Conservation (phyloP, 768 basidiomycete species). For the Suillus variegatus region DNA sequence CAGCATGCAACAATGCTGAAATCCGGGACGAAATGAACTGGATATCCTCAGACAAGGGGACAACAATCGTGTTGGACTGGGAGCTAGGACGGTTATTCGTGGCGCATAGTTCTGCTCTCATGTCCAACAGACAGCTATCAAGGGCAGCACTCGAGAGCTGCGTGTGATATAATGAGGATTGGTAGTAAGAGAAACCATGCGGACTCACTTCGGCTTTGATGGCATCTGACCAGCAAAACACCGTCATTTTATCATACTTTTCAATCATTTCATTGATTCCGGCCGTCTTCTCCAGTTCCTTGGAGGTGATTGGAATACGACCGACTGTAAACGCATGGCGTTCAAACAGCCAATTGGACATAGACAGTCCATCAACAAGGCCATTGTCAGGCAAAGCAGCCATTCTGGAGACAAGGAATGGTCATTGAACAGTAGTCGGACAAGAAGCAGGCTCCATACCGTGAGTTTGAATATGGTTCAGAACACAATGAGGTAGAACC, state of each 20-base stretch:
- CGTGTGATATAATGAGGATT: not conserved
- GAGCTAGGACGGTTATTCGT: not conserved
- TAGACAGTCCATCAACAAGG: not conserved
- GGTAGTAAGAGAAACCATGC: not conserved
- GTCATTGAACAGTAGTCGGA: not conserved
- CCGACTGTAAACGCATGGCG: not conserved
- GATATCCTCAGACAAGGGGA: not conserved
- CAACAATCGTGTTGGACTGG: too few species aligned
- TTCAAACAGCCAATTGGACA: slow-evolving; percentile 9
- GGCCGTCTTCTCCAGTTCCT: not conserved
- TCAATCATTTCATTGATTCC: not conserved
- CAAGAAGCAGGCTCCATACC: not conserved
- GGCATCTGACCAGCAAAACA: not conserved
- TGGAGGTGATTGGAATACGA: not conserved
- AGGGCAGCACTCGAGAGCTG: not conserved
- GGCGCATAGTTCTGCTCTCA: not conserved
- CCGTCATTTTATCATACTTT: slow-evolving; percentile 3
- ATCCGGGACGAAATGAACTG: not conserved
- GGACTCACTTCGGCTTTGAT: not conserved
- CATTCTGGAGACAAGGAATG: not conserved
- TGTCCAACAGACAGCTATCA: not conserved
- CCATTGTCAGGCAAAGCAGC: not conserved
- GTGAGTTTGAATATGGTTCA: not conserved
- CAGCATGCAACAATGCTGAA: not conserved
- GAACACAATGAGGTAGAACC: not conserved